Evolutionary conservation across 129 eudicot genomes (phyloP), one percentile per base, ranked within the genome.

Genomic region (Arctium minus): DNA sequence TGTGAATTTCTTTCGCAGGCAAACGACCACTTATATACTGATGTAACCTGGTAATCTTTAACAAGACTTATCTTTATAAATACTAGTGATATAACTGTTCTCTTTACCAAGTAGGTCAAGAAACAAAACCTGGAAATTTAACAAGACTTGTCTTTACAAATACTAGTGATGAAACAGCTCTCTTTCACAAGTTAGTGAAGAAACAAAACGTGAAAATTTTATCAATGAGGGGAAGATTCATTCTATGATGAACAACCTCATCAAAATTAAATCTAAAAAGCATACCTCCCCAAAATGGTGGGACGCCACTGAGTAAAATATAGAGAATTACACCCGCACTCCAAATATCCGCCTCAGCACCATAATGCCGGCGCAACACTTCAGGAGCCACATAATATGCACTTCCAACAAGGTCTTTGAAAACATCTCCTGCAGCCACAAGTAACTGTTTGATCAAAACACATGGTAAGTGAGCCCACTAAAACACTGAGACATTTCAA

Each of bases 361-460:
- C 93, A 82, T 96, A 96, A 80, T 84, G 88, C 74, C 97, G 88
- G 10, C 97, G 97, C 86, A 96, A 76, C 39, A 96, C 97, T 88
- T 96, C 99, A 73, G 97, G 97, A 71, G 99, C 99, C 56, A 96
- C 97, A 90, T 96, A 96, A 83, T 96, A 96, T 75, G 99, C 99
- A 87, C 99, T 96, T 35, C 99, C 99, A 68, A 96, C 99, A 68
- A 96, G 99, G 85, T 96, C 99, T 77, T 40, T 91, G 79, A 93
- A 93, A 7, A 85, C 88, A 82, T 96, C 97, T 64, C 99, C 99
- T 96, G 91, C 80, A 90, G 65, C 35, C n/a, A 82, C 68, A 82
- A 75, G 75, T 81, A 79, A 79, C 64, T 36, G 39, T 70, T 79
- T 74, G 75, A 53, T 80, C 15, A 46, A 50, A 81, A 65, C 69